A percentile compares a stretch with the other conserved stretches of the same genome.
phyloP scores from a whole-genome alignment of 2,329 filamentous ascomycete species.

The Neofusicoccum umdonicola region DNA sequence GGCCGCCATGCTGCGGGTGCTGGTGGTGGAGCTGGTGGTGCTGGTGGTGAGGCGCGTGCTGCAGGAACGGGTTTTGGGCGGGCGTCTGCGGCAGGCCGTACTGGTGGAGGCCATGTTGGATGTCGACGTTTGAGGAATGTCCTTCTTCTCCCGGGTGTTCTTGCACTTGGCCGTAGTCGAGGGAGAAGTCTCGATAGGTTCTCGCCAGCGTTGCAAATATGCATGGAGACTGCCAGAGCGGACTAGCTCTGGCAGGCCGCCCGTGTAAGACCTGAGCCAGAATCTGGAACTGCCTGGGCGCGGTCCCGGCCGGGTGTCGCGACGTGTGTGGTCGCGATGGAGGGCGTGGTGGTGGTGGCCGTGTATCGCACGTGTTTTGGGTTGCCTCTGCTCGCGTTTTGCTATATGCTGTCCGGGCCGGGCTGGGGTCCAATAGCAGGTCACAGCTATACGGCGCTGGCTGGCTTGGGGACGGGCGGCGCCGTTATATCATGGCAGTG shows the following conservation, averaged over 20 bases:
- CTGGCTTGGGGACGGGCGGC: conserved; percentile 1
- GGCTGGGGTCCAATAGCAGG: conserved; percentile 35
- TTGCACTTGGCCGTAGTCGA: conserved; percentile 44
- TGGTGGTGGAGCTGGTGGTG: conserved; percentile 13
- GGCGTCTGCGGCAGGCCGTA: conserved; percentile 30
- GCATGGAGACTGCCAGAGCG: conserved; percentile 52
- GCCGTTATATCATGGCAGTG: conserved; percentile 39
- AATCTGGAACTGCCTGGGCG: conserved; percentile 11
- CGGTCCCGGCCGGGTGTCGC: conserved; percentile 1
- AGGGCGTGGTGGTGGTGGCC: conserved; percentile 30
- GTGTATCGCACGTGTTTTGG: conserved; percentile 44
- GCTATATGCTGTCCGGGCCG: conserved; percentile 36
- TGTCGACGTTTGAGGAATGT: conserved; percentile 43
- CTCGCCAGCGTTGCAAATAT: conserved; percentile 51
- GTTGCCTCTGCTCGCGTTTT: conserved; percentile 31
- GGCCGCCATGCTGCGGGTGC: conserved; percentile 32
- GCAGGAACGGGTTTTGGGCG: conserved; percentile 25
- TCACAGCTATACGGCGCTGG: conserved; percentile 36
- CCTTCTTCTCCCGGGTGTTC: conserved; percentile 44
- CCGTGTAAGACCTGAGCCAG: conserved; percentile 43
- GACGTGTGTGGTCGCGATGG: conserved; percentile 36
- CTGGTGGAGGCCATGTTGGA: conserved; percentile 39
- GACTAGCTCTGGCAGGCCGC: conserved; percentile 49
- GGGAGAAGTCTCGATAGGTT: conserved; percentile 45
- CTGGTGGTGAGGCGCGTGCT: conserved; percentile 28